Percentiles rank a stretch among this genome's conserved stretches.
These are phyloP conservation scores for Septoria linicola DNA, from an alignment of 2,329 filamentous ascomycete genomes.

Conservation along the genomic window DNA sequence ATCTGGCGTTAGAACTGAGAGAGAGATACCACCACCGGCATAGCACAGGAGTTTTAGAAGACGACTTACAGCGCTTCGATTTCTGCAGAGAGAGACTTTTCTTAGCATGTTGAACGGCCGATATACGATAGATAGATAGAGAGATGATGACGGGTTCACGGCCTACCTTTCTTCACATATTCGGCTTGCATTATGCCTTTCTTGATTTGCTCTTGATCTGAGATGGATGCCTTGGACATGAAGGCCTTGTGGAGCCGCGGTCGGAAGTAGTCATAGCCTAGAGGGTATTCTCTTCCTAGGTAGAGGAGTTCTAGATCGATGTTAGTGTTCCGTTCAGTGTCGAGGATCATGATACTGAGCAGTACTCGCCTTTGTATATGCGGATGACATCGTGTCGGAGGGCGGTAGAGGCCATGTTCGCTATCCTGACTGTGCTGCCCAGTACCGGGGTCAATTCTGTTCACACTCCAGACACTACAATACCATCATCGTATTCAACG, in stretches of 20 bases:
- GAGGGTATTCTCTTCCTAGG: conserved; percentile 81
- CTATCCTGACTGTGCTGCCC: not conserved
- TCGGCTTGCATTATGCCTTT: conserved; percentile 74
- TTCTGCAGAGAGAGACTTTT: conserved; percentile 54
- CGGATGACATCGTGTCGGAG: conserved; percentile 76
- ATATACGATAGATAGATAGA: not conserved
- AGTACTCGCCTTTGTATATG: conserved; percentile 75
- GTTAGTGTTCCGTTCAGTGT: no score
- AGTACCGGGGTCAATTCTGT: no score
- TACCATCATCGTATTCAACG: no score
- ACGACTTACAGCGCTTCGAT: conserved; percentile 82
- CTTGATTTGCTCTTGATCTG: conserved; percentile 71
- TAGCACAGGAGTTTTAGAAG: not conserved
- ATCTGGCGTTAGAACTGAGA: conserved; percentile 7
- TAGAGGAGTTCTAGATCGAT: conserved; percentile 69
- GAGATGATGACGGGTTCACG: not conserved
- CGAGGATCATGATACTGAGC: no score
- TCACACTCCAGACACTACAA: no score
- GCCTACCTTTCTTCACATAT: conserved; percentile 91
- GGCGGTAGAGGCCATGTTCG: conserved; percentile 31
- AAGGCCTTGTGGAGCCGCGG: conserved; percentile 83
- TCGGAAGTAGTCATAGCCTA: conserved; percentile 80
- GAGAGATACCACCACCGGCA: not conserved
- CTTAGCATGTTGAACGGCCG: no score
- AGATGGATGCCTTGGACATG: conserved; percentile 67